A percentile compares a stretch with the other conserved stretches of the same genome.
phyloP scores from a whole-genome alignment of 2,329 filamentous ascomycete genomes.

The Colletotrichum nymphaeae region DNA sequence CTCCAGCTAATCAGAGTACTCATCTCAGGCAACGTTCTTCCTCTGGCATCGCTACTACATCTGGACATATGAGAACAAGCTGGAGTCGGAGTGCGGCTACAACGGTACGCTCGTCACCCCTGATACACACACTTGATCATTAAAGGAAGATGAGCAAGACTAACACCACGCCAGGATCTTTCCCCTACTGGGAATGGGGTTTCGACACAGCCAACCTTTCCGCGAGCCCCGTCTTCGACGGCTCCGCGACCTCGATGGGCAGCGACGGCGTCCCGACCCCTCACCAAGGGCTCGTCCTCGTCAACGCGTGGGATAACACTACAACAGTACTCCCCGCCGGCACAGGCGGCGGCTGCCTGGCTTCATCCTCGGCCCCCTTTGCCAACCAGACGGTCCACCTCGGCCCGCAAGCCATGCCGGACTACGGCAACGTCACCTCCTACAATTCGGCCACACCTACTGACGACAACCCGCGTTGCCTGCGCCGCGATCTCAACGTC shows the following conservation, averaged over 20 bases:
- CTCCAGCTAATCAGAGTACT: background rate
- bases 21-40: slow-evolving; percentile 29
- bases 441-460: slow-evolving; percentile 39
- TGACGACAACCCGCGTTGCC: slow-evolving; percentile 54
- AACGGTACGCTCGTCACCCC: slow-evolving; percentile 23
- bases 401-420: slow-evolving; percentile 42
- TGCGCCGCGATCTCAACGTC: slow-evolving; percentile 50
- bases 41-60: slow-evolving; percentile 40
- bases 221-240: slow-evolving; percentile 52
- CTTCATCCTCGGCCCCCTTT: slow-evolving; percentile 49
- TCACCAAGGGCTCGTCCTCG: slow-evolving; percentile 37
- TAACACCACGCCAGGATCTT: slow-evolving; percentile 18
- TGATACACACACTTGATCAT: background rate
- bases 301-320: background rate
- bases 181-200: slow-evolving; percentile 34
- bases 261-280: slow-evolving; percentile 50
- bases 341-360: slow-evolving; percentile 58
- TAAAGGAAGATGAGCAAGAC: background rate
- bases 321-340: slow-evolving; percentile 52
- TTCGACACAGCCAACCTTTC: slow-evolving; percentile 41
- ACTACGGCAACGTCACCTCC: slow-evolving; percentile 30
- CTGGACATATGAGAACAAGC: slow-evolving; percentile 37
- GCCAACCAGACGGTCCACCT: slow-evolving; percentile 51
- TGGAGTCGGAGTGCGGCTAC: slow-evolving; percentile 40
- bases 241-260: slow-evolving; percentile 50